Base-by-base conservation (phyloP, 331 rosid genomes). In the Pyracantha coccinea region DNA sequence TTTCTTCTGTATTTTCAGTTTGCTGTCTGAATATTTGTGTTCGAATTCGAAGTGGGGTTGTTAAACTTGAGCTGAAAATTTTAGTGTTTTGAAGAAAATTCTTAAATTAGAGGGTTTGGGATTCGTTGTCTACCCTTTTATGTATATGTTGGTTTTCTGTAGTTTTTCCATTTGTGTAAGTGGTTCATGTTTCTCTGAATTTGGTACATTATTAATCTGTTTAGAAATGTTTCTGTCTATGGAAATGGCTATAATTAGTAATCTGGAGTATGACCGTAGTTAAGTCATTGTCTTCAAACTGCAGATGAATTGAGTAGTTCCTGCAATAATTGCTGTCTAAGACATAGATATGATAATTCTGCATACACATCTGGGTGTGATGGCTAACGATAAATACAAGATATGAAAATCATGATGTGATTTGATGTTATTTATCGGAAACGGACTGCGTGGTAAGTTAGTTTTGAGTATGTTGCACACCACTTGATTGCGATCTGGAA, bases 151-250 rank as follows among this genome's bases (percentile, higher is more conserved):
- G 13, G 68, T 31, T 14, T 31, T 38, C 4, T 38, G 45, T 38
- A 38, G 45, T 38, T 38, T 63, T 19, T 28, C 63, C 74, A 70
- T 27, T 69, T 50, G 54, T 32, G 45, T 52, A 13, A 38, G 21
- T 54, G 33, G 4, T 54, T 32, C 28, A 2, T 71, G 54, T 20
- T 69, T 19, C 12, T 52, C 17, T 69, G 10, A 69, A 27, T 50
- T 50, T 52, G 50, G 32, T 71, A 16, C 29, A 11, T 47, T 29
- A 12, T 31, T 35, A 71, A 31, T 32, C 65, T 2, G 23, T 16
- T 71, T 71, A 54, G 17, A 71, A 71, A 73, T 38, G 77, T 64
- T 50, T 3, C 55, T 64, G 73, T 64, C 17, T 72, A 66, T 38
- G 62, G 77, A 65, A 58, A 28, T 52, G 65, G 64, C 52, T 61